phyloP scores from a whole-genome alignment of 2,329 filamentous ascomycete genomes.

The Leptoxyphium fumago region DNA sequence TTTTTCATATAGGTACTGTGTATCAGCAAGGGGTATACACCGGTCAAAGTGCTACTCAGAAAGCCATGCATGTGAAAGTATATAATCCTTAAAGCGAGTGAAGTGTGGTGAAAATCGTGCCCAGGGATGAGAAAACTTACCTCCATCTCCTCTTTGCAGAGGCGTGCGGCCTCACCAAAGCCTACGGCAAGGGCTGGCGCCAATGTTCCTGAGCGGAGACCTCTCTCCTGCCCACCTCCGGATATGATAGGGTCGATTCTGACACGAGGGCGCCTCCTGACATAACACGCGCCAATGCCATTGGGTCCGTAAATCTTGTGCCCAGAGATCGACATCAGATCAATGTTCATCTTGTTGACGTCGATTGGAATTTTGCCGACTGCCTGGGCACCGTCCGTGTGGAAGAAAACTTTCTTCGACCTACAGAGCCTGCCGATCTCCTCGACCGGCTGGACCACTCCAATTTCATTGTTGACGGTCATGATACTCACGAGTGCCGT shows the following conservation, averaged over 20 bases:
- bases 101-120: slow-evolving; percentile 6
- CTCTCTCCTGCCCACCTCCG: slow-evolving; percentile 90
- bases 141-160: slow-evolving; percentile 77
- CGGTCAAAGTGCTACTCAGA: slow-evolving; percentile 55
- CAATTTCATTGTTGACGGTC: slow-evolving; percentile 99
- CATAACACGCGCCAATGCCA: slow-evolving; percentile 91
- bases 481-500: slow-evolving; percentile 92
- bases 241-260: slow-evolving; percentile 92
- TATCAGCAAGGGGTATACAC: slow-evolving; percentile 30
- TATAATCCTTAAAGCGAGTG: slow-evolving; percentile 52
- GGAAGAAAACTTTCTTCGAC: slow-evolving; percentile 90
- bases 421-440: slow-evolving; percentile 89
- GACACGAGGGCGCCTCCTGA: slow-evolving; percentile 81
- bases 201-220: slow-evolving; percentile 83
- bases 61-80: slow-evolving; percentile 81
- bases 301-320: slow-evolving; percentile 99
- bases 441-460: slow-evolving; percentile 91
- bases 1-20: slow-evolving; percentile 50
- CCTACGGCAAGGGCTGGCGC: slow-evolving; percentile 80
- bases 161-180: slow-evolving; percentile 87
- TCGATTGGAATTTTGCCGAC: slow-evolving; percentile 97
- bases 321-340: slow-evolving; percentile 95
- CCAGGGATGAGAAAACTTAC: slow-evolving; percentile 41
- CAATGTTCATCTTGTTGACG: slow-evolving; percentile 95
- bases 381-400: slow-evolving; percentile 90